phyloP scores from a whole-genome alignment of 257 asterid species.

The Dorcoceras hygrometricum region DNA sequence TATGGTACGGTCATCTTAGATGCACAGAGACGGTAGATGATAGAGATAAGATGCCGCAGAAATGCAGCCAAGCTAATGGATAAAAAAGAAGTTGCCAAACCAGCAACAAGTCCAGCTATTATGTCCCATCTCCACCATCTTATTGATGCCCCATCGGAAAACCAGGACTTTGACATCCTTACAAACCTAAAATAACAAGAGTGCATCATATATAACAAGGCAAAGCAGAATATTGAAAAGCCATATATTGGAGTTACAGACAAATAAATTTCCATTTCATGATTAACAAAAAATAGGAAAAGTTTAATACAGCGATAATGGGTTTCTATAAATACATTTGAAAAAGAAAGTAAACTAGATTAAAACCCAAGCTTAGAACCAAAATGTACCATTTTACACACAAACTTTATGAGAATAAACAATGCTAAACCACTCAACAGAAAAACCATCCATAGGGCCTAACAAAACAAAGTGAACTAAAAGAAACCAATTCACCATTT shows the following conservation, averaged over 20 bases:
- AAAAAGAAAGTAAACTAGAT: neutral
- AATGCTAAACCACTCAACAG: neutral
- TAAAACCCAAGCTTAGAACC: neutral
- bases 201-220: slow-evolving; percentile 10
- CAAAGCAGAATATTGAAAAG: slow-evolving; percentile 1
- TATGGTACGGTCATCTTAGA: slow-evolving; percentile 29
- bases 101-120: slow-evolving; percentile 55
- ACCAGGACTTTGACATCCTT: slow-evolving; percentile 54
- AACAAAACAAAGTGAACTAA: neutral
- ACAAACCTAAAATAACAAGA: slow-evolving; percentile 50
- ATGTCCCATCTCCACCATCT: slow-evolving; percentile 72
- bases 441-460: neutral
- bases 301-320: neutral
- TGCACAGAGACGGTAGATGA: slow-evolving; percentile 28
- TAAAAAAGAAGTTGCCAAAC: slow-evolving; percentile 56
- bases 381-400: neutral
- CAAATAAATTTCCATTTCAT: neutral
- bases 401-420: neutral
- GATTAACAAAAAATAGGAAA: neutral
- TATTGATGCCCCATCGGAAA: slow-evolving; percentile 35
- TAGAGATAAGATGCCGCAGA: slow-evolving; percentile 38
- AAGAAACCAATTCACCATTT: neutral
- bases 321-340: too few species aligned
- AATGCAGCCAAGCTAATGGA: slow-evolving; percentile 43
- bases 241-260: slow-evolving; percentile 1